Percentiles rank a stretch among this genome's conserved stretches.
phyloP scores from a whole-genome alignment of 1,284 basidiomycete species.

The Cryptococcus wingfieldii region DNA sequence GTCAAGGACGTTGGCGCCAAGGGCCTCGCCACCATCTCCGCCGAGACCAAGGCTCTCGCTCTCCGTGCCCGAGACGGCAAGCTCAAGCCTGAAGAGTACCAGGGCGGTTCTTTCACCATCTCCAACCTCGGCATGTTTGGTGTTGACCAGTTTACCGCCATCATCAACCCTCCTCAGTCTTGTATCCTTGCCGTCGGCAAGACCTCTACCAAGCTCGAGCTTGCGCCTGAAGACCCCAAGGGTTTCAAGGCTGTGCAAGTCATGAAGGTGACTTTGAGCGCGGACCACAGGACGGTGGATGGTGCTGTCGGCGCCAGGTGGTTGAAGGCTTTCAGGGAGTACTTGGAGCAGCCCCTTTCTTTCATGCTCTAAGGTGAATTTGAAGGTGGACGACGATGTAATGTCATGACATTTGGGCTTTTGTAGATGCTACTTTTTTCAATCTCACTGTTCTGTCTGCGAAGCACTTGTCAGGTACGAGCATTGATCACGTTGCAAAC shows the following conservation, averaged over 20 bases:
- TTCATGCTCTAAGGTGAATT: slow-evolving; percentile 68
- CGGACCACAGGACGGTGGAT: slow-evolving; percentile 93
- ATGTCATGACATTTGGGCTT: not conserved
- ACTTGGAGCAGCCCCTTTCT: slow-evolving; percentile 92
- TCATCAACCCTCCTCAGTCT: slow-evolving; percentile 98
- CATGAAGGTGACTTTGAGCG: slow-evolving; percentile 95
- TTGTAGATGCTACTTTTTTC: not conserved
- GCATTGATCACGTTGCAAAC: no score
- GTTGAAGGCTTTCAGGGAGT: slow-evolving; percentile 92
- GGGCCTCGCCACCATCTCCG: slow-evolving; percentile 86
- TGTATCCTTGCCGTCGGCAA: slow-evolving; percentile 95
- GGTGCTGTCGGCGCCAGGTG: slow-evolving; percentile 86
- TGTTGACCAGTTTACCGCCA: slow-evolving; percentile 92
- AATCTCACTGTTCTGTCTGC: not conserved
- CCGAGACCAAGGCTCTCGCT: slow-evolving; percentile 87
- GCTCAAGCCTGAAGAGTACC: slow-evolving; percentile 92
- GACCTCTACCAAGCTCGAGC: slow-evolving; percentile 80
- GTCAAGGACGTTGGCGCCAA: slow-evolving; percentile 88
- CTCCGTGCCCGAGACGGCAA: slow-evolving; percentile 96
- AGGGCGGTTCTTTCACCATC: slow-evolving; percentile 98
- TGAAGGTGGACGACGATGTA: not conserved
- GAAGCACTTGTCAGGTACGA: not conserved
- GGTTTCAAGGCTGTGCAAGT: slow-evolving; percentile 87
- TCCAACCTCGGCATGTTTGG: slow-evolving; percentile 99
- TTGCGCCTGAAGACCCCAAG: slow-evolving; percentile 78